Evolutionary conservation across 208 protist genomes (phyloP).

Genomic region (Trypanosoma brucei): DNA sequence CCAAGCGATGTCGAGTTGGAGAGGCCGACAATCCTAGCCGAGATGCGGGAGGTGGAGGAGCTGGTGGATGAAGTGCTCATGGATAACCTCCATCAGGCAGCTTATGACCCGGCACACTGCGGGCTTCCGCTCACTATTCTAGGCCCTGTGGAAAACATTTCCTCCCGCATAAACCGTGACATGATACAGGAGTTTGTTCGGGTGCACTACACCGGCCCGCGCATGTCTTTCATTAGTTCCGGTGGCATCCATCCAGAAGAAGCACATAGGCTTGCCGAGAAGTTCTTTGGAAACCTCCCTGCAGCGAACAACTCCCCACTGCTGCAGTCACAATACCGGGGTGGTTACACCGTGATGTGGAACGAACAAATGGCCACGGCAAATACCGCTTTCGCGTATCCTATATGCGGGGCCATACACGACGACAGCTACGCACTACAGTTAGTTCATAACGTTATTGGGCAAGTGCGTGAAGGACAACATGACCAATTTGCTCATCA

Average conservation of each 20-base stretch:
- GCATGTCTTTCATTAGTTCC: conserved; percentile 95
- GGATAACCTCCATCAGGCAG: conserved; percentile 95
- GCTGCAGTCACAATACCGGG: conserved; percentile 52
- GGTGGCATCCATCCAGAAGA: conserved; percentile 94
- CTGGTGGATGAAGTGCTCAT: conserved; percentile 95
- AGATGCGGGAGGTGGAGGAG: conserved; percentile 95
- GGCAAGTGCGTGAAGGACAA: conserved; percentile 86
- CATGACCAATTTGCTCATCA: conserved; percentile 69
- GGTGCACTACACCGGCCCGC: conserved; percentile 95
- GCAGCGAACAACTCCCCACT: conserved; percentile 55
- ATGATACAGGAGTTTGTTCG: conserved; percentile 91
- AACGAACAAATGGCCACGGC: conserved; percentile 74
- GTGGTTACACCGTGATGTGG: conserved; percentile 70
- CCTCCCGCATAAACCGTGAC: conserved; percentile 77
- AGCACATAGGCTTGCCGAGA: conserved; percentile 87
- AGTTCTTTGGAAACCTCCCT: conserved; percentile 86
- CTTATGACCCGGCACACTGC: conserved; percentile 88
- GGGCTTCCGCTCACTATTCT: conserved; percentile 96
- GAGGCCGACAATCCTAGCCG: conserved; percentile 93
- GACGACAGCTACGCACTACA: conserved; percentile 91
- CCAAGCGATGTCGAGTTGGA: conserved; percentile 89
- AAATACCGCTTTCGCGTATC: conserved; percentile 79
- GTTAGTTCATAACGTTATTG: conserved; percentile 92
- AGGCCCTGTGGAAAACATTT: conserved; percentile 96
- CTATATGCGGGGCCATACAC: conserved; percentile 84